Conservation (phyloP, 495 filamentous ascomycete genomes). For the Hyphodiscus hymeniophilus region DNA sequence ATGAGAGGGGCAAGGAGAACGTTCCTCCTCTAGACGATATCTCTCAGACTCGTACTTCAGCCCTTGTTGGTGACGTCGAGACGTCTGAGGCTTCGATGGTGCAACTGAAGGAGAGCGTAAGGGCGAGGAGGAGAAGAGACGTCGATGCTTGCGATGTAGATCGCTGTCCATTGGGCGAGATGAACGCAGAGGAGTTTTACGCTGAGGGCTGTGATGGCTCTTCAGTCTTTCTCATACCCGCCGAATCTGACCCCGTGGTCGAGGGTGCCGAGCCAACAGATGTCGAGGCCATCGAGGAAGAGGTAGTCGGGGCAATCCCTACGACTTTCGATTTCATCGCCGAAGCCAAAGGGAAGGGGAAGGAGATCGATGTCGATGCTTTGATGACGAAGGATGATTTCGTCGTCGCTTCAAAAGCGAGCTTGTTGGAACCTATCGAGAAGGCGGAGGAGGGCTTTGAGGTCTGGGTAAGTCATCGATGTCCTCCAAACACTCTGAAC, state of each 20-base stretch:
- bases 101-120: constrained; percentile 24
- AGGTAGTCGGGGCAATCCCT: neutral
- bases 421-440: constrained; percentile 40
- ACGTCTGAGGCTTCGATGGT: constrained; percentile 27
- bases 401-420: constrained; percentile 30
- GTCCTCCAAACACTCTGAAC: too few species aligned
- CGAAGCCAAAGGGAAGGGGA: constrained; percentile 18
- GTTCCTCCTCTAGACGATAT: constrained; percentile 63
- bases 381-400: constrained; percentile 36
- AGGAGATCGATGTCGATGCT: constrained; percentile 33
- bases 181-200: constrained; percentile 66
- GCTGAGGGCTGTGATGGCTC: constrained; percentile 39
- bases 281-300: constrained; percentile 6
- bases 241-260: neutral
- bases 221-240: constrained; percentile 1
- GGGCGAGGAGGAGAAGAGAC: neutral
- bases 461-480: constrained; percentile 63
- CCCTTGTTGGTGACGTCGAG: constrained; percentile 19
- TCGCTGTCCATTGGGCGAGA: constrained; percentile 62
- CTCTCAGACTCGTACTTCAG: constrained; percentile 33
- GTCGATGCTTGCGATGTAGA: constrained; percentile 35
- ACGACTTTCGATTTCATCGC: constrained; percentile 26
- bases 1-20: constrained; percentile 82
- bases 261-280: too few species aligned
- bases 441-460: constrained; percentile 47